Evolutionary conservation across 2,329 filamentous ascomycete genomes (phyloP).

Genomic region (Magnaporthiopsis incrustans): DNA sequence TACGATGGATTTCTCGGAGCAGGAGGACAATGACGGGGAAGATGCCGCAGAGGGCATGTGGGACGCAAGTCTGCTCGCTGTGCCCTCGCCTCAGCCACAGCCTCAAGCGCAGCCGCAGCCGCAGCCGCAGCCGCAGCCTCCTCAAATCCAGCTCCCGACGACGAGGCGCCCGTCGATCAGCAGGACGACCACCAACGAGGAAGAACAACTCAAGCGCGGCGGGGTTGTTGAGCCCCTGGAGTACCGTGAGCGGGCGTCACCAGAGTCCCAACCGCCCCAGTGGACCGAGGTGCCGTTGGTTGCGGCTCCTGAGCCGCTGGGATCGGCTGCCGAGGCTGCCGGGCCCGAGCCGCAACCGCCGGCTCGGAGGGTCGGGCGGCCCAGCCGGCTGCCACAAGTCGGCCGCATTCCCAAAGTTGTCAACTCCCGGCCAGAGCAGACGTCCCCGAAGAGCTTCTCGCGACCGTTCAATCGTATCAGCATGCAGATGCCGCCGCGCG

Average conservation of each 20-base stretch:
- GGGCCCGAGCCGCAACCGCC: not conserved
- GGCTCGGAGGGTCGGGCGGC: constrained; percentile 23
- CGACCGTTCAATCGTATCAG: constrained; percentile 63
- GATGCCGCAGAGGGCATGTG: constrained; percentile 42
- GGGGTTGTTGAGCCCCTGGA: constrained; percentile 1
- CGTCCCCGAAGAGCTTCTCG: constrained; percentile 75
- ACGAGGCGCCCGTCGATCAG: constrained; percentile 1
- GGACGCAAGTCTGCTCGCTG: constrained; percentile 33
- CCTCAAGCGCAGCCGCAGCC: constrained; percentile 39
- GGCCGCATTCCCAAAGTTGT: constrained; percentile 81
- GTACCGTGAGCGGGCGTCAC: not conserved
- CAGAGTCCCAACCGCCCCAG: not conserved
- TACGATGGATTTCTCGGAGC: constrained; percentile 51
- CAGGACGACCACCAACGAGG: not conserved
- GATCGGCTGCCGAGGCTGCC: not conserved
- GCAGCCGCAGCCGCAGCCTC: constrained; percentile 56
- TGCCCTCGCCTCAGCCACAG: constrained; percentile 8
- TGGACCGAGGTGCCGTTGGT: not conserved
- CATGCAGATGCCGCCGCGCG: constrained; percentile 26
- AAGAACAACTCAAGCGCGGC: not conserved
- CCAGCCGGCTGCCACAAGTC: constrained; percentile 68
- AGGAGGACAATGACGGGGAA: constrained; percentile 30
- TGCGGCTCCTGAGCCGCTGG: not conserved
- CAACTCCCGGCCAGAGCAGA: constrained; percentile 56
- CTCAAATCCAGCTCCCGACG: constrained; percentile 30